Evolutionary conservation across 352 stramenopile genomes (phyloP), one percentile per base, ranked within the genome.

Genomic region (Phytopythium helicoides): DNA sequence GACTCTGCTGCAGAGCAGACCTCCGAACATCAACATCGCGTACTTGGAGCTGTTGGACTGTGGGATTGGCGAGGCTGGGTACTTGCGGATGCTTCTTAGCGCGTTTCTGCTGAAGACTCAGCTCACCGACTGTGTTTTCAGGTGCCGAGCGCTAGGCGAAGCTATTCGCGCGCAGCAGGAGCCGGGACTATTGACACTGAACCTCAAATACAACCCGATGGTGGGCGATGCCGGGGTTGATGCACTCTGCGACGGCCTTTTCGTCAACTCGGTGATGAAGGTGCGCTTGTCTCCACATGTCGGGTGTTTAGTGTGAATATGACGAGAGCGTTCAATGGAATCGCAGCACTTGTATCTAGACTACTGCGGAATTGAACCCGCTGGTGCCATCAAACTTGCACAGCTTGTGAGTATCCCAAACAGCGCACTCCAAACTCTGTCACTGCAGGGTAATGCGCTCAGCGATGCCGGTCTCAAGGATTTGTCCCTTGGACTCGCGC

Each of bases 21-120:
- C 68, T 6, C 76, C 79, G n/a, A 61, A 62, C 9, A 66, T 89
- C 22, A 90, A 86, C 51, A 73, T 92, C 21, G 71, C 81, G 47
- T 92, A 90, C 64, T 51, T 93, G 19, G 83, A 93, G 71, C 58
- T 93, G 9, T 63, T 89, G 16, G 81, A 92, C 56, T 93, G 81
- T 42, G 70, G 60, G n/a, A 89, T 93, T 52, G 73, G 81, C 37
- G 55, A 64, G 22, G 62, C 75, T 18, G 80, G 82, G 54, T 82
- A 52, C 26, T 40, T 40, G n/a, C n/a, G n/a, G n/a, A n/a, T n/a
- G n/a, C n/a, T n/a, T n/a, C n/a, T n/a, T n/a, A n/a, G n/a, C n/a
- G n/a, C n/a, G n/a, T n/a, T n/a, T n/a, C n/a, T n/a, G n/a, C n/a
- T n/a, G n/a, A n/a, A n/a, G n/a, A n/a, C n/a, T n/a, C n/a, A n/a